Evolutionary conservation across 352 stramenopile genomes (phyloP), one percentile per base, ranked within the genome.

Genomic region (Phytopythium oedochilum): DNA sequence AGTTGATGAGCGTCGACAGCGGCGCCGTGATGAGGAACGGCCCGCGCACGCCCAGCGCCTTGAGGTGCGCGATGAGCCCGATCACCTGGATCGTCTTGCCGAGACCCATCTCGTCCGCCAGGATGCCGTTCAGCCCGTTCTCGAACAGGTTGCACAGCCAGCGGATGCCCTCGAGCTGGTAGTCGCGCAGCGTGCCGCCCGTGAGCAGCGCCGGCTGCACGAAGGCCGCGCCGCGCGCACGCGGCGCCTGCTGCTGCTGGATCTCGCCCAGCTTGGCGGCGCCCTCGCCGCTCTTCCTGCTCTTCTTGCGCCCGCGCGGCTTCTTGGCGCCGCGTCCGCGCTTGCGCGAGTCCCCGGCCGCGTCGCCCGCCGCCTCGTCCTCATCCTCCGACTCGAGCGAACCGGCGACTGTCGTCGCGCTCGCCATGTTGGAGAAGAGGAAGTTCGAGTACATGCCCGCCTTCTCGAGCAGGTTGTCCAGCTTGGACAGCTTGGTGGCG

Each of bases 141-240:
- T 98, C 94, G 69, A 97, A 99, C 42, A 99, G 80, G 42, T 96
- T 98, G 40, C 91, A 96, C n/a, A 99, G 79, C 96, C 96, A 99
- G 48, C 89, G 83, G 53, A 99, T 94, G 56, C 96, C 96, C 57
- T 98, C 96, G 39, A 98, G 66, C 70, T 99, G 96, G 76, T 99
- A 99, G 61, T 91, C 75, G 48, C 97, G 97, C 57, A 97, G 59
- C 31, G 54, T 80, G 29, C 89, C 89, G 26, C 88, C 88, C 25
- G 75, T 82, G 48, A 97, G 71, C 47, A 93, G 58, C 50, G 57
- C 65, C 8, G 89, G 88, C 63, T 97, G 87, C 57, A 66, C 51
- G 51, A 94, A 89, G 14, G 74, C 54, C 40, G 66, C 60, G 34
- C 75, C 60, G 34, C 75, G 70, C 29, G 68, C 52, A 44, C 68